Conservation (phyloP, 352 stramenopile species). For the Phytophthora pistaciae region DNA sequence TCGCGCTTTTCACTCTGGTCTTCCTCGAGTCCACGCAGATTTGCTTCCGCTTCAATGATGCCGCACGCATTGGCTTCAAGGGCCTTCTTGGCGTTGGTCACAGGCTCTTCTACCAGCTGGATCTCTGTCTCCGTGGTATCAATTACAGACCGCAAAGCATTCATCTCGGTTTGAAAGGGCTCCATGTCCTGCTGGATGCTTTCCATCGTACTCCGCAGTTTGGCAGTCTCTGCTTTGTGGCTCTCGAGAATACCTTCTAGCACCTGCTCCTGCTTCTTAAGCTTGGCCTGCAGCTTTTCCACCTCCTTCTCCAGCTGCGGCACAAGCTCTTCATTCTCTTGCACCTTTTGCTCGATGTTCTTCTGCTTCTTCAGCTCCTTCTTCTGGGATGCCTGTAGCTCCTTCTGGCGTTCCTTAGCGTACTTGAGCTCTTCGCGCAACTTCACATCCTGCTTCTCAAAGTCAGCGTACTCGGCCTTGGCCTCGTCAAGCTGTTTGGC, state of each 20-base stretch:
- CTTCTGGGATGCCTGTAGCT: conserved; percentile 91
- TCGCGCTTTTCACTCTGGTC: conserved; percentile 66
- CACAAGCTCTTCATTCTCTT: conserved; percentile 90
- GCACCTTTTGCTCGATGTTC: conserved; percentile 79
- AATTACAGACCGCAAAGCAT: conserved; percentile 77
- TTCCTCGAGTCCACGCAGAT: conserved; percentile 66
- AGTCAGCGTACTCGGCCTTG: conserved; percentile 95
- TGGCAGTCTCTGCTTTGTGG: conserved; percentile 79
- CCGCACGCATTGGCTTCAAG: conserved; percentile 69
- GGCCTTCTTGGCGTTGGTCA: conserved; percentile 84
- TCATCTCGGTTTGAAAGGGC: conserved; percentile 76
- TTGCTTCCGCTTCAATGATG: conserved; percentile 64
- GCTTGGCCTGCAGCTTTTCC: conserved; percentile 67
- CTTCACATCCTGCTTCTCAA: conserved; percentile 98
- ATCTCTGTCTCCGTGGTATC: conserved; percentile 87
- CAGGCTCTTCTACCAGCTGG: conserved; percentile 73
- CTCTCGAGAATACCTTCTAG: conserved; percentile 86
- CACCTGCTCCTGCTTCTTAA: conserved; percentile 90
- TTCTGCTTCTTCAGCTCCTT: conserved; percentile 94
- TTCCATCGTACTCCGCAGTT: conserved; percentile 82
- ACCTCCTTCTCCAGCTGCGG: conserved; percentile 90
- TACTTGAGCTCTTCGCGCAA: conserved; percentile 98
- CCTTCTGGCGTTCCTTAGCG: conserved; percentile 93
- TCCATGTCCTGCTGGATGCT: conserved; percentile 82
- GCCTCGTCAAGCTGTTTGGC: conserved; percentile 88